Evolutionary conservation across 257 asterid species (phyloP), one percentile per base, ranked within the genome.

Genomic region (Haberlea rhodopensis): DNA sequence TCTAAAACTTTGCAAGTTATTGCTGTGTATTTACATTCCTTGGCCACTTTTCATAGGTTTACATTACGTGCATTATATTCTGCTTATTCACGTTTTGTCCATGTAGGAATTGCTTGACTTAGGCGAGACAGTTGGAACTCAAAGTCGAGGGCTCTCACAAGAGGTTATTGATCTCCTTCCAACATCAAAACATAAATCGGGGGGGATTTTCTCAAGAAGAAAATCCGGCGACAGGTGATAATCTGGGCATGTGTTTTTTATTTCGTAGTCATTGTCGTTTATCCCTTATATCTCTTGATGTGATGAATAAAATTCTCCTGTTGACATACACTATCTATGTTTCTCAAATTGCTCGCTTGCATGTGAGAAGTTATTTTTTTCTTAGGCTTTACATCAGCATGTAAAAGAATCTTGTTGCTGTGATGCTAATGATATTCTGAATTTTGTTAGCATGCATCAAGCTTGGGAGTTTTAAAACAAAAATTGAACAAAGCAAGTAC

Each of bases 91-190:
- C 49, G 46, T 32, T 68, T 45, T 64, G 43, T 46, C 64, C 68
- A 25, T 62, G 65, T 74, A 91, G 98, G 98, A 91, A 69, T 73
- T 91, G 75, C 98, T 91, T 28, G 98, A 86, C 65, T 80, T 91
- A 80, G 98, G 96, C 15, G 98, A 91, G 79, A 82, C 86, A 32
- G 95, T 91, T 53, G 98, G 98, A 65, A 80, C 87, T 23, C 83
- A 91, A 79, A 91, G 80, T 73, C 77, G 94, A 75, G 98, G 98
- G 53, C 95, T 91, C 70, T 74, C 98, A 34, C 90, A 85, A 73
- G 92, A 86, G 67, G 83, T 80, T 61, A 91, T 91, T 62, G 76
- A 87, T 65, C 73, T 73, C 45, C 94, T 91, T 70, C 98, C 98
- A 5, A 75, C 83, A 58, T 81, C 90, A 49, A 91, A 88, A 73